Evolutionary conservation across 805 yeast species (phyloP).

Genomic region (Myxozyma udenii): DNA sequence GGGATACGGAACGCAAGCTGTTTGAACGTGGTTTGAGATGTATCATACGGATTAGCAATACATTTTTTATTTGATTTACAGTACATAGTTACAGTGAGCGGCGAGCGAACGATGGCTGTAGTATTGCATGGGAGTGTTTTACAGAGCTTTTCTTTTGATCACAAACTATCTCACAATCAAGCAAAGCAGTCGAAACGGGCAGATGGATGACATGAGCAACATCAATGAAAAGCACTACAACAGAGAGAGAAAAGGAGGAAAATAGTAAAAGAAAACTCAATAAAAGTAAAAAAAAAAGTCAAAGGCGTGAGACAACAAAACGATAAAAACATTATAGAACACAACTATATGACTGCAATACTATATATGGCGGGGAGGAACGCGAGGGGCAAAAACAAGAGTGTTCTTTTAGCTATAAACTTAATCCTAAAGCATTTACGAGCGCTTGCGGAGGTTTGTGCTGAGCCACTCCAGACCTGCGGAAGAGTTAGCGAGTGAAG

Average conservation of each 20-base stretch:
- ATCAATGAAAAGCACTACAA: not conserved
- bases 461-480: conserved; percentile 29
- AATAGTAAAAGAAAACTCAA: conserved; percentile 1
- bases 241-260: not conserved
- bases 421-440: conserved; percentile 23
- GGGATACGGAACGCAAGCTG: conserved; percentile 81
- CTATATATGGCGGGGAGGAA: no score
- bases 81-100: no score
- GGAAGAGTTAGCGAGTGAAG: conserved; percentile 5
- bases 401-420: conserved; percentile 6
- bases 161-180: no score
- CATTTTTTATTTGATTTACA: no score
- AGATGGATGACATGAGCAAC: no score
- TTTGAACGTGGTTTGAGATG: no score
- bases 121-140: no score
- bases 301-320: conserved; percentile 18
- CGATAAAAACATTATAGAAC: conserved; percentile 16
- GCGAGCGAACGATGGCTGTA: no score
- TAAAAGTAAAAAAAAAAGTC: conserved; percentile 6
- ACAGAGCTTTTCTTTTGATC: no score
- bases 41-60: no score
- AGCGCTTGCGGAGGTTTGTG: conserved; percentile 31
- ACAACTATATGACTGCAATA: conserved; percentile 21
- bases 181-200: no score
- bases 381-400: conserved; percentile 1